Base-by-base conservation (phyloP, 345 rosid species). In the Ricinus communis region DNA sequence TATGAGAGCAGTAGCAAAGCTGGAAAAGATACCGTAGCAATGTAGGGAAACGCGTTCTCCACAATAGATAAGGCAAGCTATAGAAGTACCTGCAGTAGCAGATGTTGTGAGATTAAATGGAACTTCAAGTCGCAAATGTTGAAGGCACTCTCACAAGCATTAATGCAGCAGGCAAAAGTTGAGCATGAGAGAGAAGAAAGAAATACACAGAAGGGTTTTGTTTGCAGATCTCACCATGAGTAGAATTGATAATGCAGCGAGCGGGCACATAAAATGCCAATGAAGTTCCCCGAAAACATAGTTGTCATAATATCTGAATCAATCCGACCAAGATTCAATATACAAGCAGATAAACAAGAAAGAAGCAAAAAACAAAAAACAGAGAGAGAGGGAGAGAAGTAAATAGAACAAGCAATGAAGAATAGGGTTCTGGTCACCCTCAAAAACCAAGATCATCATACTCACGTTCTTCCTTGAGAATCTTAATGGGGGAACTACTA, bases 201-300 rank as follows among this genome's bases (percentile, higher is more conserved):
- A 52, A 6, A 41, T 5, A 30, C 5, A 63, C 22, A 28, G 15
- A 55, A 25, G 6, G 13, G 36, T 21, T 41, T 49, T 11, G 14
- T 13, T 24, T 13, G 38, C 13, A 55, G 31, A 62, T 28, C 82
- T 68, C 81, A 94, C 99, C 99, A 95, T 28, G 97, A 90, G 78
- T 95, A 95, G 79, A 95, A 95, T 78, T 95, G 97, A 79, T 92
- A 95, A 76, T 95, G 99, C 83, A 95, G 85, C 54, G 99, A 92
- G 40, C 99, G 92, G 52, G 99, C 96, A 57, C 89, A 95, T 8
- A 90, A 49, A 65, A 95, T 79, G 78, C 99, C 99, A 53, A 95
- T 85, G 72, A 95, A 95, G 86, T 95, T 92, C 64, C 98, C 97
- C 76, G 75, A 76, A 71, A 92, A 85, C 94, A 95, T 79, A 53